Conservation (phyloP, 345 rosid species). For the Euphorbia peplus region DNA sequence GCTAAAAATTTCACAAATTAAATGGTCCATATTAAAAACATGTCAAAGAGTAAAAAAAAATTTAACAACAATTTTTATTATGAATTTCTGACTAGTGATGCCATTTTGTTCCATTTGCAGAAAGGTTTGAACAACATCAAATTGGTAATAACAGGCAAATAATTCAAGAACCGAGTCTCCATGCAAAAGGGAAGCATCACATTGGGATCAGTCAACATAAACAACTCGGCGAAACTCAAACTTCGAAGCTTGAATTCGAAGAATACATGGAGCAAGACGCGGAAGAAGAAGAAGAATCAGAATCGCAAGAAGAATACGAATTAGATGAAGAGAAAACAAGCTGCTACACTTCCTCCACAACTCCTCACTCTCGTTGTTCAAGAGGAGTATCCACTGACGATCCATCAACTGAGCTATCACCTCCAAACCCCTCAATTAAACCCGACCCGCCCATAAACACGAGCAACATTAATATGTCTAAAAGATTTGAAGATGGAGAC, state of each 20-base stretch:
- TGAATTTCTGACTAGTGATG: too few species aligned
- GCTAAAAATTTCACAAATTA: too few species aligned
- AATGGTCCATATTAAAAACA: too few species aligned
- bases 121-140: conserved; percentile 39
- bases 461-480: conserved; percentile 13
- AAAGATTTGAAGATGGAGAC: conserved; percentile 50
- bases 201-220: conserved; percentile 19
- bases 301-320: conserved; percentile 52
- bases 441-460: not conserved
- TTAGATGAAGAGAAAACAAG: conserved; percentile 77
- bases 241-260: conserved; percentile 19
- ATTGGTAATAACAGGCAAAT: conserved; percentile 23
- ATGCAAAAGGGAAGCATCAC: conserved; percentile 36
- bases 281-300: too few species aligned
- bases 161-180: conserved; percentile 40
- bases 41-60: too few species aligned
- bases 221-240: conserved; percentile 24
- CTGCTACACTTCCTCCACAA: conserved; percentile 76
- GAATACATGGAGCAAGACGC: conserved; percentile 31
- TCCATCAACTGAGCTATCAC: conserved; percentile 12
- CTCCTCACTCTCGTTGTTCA: conserved; percentile 81
- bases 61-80: too few species aligned
- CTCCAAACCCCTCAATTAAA: too few species aligned
- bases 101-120: conserved; percentile 19
- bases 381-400: conserved; percentile 77